Evolutionary conservation across 2,329 filamentous ascomycete genomes (phyloP), one percentile per base, ranked within the genome.

Genomic region (Curvularia sp.): DNA sequence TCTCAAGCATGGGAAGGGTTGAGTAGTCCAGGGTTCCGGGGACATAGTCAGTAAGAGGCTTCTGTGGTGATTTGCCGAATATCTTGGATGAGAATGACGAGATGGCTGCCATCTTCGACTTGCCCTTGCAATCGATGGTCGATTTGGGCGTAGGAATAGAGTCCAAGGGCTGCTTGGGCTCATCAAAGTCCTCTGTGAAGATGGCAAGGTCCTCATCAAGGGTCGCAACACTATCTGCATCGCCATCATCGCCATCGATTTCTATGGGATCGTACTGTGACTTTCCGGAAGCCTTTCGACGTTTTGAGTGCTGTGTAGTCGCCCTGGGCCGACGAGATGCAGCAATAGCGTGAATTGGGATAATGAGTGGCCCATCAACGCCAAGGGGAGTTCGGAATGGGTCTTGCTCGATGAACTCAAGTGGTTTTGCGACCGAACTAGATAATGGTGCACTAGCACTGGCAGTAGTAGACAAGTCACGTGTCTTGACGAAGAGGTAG

Each of bases 401-500:
- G 60, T 82, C 81, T 60, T 82, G 80, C 15, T 76, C 72, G 47
- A 76, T 59, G 12, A 57, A 63, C 12, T 74, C 64, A 10, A 68
- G 52, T 2, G 74, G 72, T 47, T 67, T 68, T 1, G 55, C 58
- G 27, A 66, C 63, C 23, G 66, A 34, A 1, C 4, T 60, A 45
- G 10, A 21, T 15, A 1, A 15, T 36, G 19, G 7, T 5, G 8
- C 9, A 39, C 21, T 18, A 8, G 45, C 42, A 9, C 32, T n/a
- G 34, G n/a, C n/a, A n/a, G n/a, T n/a, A n/a, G n/a, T n/a, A n/a
- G n/a, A n/a, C n/a, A n/a, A n/a, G n/a, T n/a, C n/a, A n/a, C 48
- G 50, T 10, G 64, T 68, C 47, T 70, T 71, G 39, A 91, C 86
- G 65, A 97, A 91, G 1, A 97, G 82, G 75, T 96, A 97, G 42